Evolutionary conservation across 352 stramenopile species (phyloP).

Genomic region (Pilasporangium apinafurcum): DNA sequence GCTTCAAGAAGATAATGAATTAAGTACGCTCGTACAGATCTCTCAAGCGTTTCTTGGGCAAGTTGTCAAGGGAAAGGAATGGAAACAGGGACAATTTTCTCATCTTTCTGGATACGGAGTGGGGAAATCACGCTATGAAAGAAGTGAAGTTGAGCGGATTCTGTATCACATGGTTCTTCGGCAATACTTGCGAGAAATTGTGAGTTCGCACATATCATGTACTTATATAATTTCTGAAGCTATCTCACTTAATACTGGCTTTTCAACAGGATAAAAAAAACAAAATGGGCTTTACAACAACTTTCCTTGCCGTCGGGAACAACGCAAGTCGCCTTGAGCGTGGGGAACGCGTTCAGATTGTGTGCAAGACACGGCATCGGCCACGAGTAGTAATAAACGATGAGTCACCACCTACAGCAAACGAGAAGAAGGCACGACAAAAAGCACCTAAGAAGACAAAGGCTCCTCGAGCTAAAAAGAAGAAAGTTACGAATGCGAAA

Average conservation of each 20-base stretch:
- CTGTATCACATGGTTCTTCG: slow-evolving; percentile 86
- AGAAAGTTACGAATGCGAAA: slow-evolving; percentile 21
- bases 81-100: slow-evolving; percentile 55
- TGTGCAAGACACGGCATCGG: slow-evolving; percentile 72
- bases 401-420: slow-evolving; percentile 9
- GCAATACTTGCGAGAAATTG: slow-evolving; percentile 73
- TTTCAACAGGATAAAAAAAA: slow-evolving; percentile 66
- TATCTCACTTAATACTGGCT: not conserved
- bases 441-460: slow-evolving; percentile 27
- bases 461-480: slow-evolving; percentile 22
- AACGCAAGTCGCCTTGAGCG: slow-evolving; percentile 43
- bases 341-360: slow-evolving; percentile 68
- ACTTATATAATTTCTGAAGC: not conserved
- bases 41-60: slow-evolving; percentile 68
- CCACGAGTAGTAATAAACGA: slow-evolving; percentile 16
- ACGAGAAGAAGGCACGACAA: slow-evolving; percentile 25
- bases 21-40: slow-evolving; percentile 66
- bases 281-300: slow-evolving; percentile 77
- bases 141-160: slow-evolving; percentile 78
- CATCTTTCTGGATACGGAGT: slow-evolving; percentile 57
- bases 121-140: slow-evolving; percentile 64
- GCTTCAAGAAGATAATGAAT: slow-evolving; percentile 52
- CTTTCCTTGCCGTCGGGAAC: slow-evolving; percentile 55
- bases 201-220: slow-evolving; percentile 7
- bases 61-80: slow-evolving; percentile 60